These are phyloP conservation scores for Globisporangium takayamanum DNA, from an alignment of 352 stramenopile species.

Conservation along the genomic window DNA sequence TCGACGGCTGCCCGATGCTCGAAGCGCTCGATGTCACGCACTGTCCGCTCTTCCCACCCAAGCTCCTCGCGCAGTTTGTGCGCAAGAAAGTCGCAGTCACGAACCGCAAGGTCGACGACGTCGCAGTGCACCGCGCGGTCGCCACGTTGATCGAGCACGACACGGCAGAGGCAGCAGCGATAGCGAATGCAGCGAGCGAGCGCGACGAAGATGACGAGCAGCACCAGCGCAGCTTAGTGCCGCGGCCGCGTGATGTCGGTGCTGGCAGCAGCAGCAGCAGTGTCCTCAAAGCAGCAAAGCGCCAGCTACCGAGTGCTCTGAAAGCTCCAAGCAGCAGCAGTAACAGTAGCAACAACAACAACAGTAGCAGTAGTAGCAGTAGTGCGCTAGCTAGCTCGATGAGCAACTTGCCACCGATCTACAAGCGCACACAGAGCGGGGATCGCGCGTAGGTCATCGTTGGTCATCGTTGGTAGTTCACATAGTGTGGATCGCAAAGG, in stretches of 20 bases:
- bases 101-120: constrained; percentile 35
- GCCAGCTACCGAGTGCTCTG: background rate
- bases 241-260: background rate
- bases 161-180: background rate
- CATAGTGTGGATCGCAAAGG: background rate
- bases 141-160: constrained; percentile 1
- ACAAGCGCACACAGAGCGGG: background rate
- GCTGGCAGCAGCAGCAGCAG: background rate
- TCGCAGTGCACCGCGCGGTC: constrained; percentile 13
- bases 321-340: background rate
- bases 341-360: background rate
- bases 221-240: background rate
- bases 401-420: constrained; percentile 17
- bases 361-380: background rate
- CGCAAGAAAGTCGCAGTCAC: constrained; percentile 49
- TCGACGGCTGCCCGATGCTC: constrained; percentile 49
- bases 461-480: background rate
- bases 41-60: constrained; percentile 54
- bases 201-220: background rate
- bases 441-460: background rate
- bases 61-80: constrained; percentile 48
- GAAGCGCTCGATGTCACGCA: constrained; percentile 76
- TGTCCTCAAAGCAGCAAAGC: constrained; percentile 4
- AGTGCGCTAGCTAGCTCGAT: constrained; percentile 1
- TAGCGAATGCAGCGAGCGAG: background rate